Percentiles rank a stretch among this genome's conserved stretches.
Evolutionary conservation across 2,329 filamentous ascomycete species (phyloP).

Genomic region (Fusarium clavum): DNA sequence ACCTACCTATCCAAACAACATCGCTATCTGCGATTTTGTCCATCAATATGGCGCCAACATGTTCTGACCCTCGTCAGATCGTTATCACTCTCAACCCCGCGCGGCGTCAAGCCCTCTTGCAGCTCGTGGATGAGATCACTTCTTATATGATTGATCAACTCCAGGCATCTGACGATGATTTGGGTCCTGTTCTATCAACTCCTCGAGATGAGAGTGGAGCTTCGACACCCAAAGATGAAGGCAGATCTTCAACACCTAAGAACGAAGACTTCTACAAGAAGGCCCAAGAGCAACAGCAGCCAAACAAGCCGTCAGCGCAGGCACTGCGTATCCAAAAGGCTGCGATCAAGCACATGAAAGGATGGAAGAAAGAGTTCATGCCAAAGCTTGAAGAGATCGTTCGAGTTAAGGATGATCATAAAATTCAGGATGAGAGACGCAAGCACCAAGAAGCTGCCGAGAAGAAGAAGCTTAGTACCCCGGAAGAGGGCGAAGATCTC

Average conservation of each 20-base stretch:
- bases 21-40: background rate
- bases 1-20: background rate
- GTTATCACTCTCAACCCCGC: conserved; percentile 66
- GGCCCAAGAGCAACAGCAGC: conserved; percentile 31
- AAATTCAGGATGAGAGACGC: conserved; percentile 60
- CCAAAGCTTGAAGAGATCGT: conserved; percentile 76
- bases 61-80: conserved; percentile 65
- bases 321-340: conserved; percentile 57
- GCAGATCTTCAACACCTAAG: conserved; percentile 11
- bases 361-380: conserved; percentile 81
- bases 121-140: conserved; percentile 64
- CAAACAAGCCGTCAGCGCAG: conserved; percentile 39
- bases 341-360: conserved; percentile 76
- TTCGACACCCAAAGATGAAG: conserved; percentile 21
- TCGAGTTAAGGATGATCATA: conserved; percentile 60
- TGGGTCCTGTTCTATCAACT: conserved; percentile 46
- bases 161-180: conserved; percentile 52
- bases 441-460: conserved; percentile 58
- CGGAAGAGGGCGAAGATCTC: conserved; percentile 54
- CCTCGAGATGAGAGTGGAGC: conserved; percentile 24
- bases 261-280: conserved; percentile 21
- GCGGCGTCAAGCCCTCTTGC: conserved; percentile 63
- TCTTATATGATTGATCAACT: conserved; percentile 66
- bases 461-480: conserved; percentile 50
- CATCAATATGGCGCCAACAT: conserved; percentile 63